These are phyloP conservation scores for Amniculicola lignicola DNA, from an alignment of 495 filamentous ascomycete genomes.

Conservation along the genomic window DNA sequence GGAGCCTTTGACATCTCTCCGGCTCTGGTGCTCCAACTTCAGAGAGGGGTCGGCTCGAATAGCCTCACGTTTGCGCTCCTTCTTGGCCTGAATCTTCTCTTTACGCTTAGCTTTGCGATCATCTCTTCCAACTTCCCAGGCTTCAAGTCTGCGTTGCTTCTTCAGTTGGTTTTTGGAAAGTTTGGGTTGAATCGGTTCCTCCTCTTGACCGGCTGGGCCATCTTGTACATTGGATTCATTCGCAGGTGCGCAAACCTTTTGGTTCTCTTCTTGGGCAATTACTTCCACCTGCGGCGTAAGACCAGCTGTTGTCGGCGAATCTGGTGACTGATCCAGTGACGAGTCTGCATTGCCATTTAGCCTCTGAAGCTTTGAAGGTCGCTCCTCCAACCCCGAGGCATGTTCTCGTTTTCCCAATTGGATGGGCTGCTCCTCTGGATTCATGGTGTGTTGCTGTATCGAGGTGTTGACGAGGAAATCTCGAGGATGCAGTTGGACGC, in stretches of 20 bases:
- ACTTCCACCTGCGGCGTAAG: no score
- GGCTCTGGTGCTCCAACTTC: constrained; percentile 5
- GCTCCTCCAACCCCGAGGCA: no score
- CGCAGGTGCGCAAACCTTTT: no score
- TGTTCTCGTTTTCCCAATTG: constrained; percentile 52
- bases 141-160: constrained; percentile 61
- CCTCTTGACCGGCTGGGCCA: constrained; percentile 3
- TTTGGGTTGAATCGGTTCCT: constrained; percentile 25
- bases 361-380: no score
- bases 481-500: no score
- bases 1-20: constrained; percentile 41
- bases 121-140: constrained; percentile 66
- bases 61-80: constrained; percentile 53
- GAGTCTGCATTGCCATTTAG: no score
- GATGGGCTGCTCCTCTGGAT: constrained; percentile 51
- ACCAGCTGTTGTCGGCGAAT: no score
- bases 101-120: constrained; percentile 68
- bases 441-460: constrained; percentile 43
- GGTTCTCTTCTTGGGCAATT: no score
- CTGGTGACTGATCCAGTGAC: no score
- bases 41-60: constrained; percentile 30
- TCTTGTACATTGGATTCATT: not conserved
- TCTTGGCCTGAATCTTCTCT: constrained; percentile 64
- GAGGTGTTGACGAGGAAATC: not conserved
- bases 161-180: constrained; percentile 82